Evolutionary conservation across 2,329 filamentous ascomycete genomes (phyloP).

Genomic region (Westerdykella ornata): DNA sequence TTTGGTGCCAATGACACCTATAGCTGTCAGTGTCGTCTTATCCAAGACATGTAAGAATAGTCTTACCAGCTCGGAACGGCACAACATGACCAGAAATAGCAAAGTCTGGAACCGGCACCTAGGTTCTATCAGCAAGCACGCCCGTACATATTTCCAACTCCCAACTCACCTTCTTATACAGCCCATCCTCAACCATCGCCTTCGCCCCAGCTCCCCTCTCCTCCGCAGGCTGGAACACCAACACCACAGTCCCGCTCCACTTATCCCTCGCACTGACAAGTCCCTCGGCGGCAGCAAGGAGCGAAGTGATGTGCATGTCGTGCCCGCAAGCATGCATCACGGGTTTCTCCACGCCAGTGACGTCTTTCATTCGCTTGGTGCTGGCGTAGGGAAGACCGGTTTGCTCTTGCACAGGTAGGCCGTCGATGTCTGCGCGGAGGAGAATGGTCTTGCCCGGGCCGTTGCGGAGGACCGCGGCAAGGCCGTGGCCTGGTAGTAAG

Average conservation of each 20-base stretch:
- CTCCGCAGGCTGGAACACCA: slow-evolving; percentile 62
- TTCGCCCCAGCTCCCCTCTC: slow-evolving; percentile 58
- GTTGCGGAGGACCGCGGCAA: slow-evolving; percentile 52
- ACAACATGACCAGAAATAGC: slow-evolving; percentile 54
- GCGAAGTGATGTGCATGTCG: slow-evolving; percentile 56
- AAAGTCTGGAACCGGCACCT: slow-evolving; percentile 49
- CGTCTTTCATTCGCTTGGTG: slow-evolving; percentile 39
- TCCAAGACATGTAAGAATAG: background rate
- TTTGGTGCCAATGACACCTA: slow-evolving; percentile 39
- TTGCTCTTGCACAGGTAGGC: slow-evolving; percentile 51
- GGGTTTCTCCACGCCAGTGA: slow-evolving; percentile 45
- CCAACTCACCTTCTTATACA: slow-evolving; percentile 42
- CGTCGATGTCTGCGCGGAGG: slow-evolving; percentile 58
- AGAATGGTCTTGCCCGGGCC: slow-evolving; percentile 51
- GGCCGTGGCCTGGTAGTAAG: slow-evolving; percentile 41
- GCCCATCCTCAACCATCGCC: slow-evolving; percentile 55
- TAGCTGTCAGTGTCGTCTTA: slow-evolving; percentile 1
- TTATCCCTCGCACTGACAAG: slow-evolving; percentile 40
- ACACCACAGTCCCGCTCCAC: slow-evolving; percentile 59
- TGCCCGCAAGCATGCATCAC: slow-evolving; percentile 64
- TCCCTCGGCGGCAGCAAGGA: slow-evolving; percentile 51
- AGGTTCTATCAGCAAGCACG: too few relatives aligned
- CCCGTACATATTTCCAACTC: too few relatives aligned
- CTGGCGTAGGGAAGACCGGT: slow-evolving; percentile 53
- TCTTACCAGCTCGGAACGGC: slow-evolving; percentile 34